phyloP scores from a whole-genome alignment of 2,329 filamentous ascomycete species.

The Epichloe amarillans region DNA sequence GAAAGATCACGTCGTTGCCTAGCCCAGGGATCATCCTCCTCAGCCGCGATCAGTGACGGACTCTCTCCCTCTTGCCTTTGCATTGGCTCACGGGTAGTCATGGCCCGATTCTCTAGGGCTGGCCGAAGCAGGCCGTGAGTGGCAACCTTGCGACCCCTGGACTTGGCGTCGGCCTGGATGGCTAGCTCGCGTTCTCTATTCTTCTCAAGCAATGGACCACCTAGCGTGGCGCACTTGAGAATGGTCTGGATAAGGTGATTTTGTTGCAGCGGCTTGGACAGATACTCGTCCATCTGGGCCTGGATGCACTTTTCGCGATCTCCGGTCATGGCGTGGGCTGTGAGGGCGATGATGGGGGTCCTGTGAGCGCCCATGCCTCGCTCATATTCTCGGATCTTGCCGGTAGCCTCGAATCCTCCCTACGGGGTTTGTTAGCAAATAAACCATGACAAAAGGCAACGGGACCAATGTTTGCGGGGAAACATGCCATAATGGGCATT shows the following conservation, averaged over 20 bases:
- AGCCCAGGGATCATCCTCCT: slow-evolving; percentile 31
- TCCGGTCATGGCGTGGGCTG: slow-evolving; percentile 96
- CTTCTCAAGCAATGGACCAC: slow-evolving; percentile 69
- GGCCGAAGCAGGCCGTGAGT: slow-evolving; percentile 24
- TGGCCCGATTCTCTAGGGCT: slow-evolving; percentile 43
- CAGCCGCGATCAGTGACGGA: slow-evolving; percentile 41
- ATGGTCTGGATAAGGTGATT: slow-evolving; percentile 98
- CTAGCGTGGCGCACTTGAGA: slow-evolving; percentile 87
- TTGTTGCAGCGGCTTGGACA: slow-evolving; percentile 92
- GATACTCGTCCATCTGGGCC: slow-evolving; percentile 97
- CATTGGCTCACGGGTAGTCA: slow-evolving; percentile 54
- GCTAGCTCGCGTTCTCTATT: slow-evolving; percentile 48
- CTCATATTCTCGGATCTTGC: slow-evolving; percentile 93
- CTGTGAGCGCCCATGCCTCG: slow-evolving; percentile 64
- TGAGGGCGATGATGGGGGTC: slow-evolving; percentile 92
- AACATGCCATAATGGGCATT: slow-evolving; percentile 88
- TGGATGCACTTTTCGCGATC: slow-evolving; percentile 97
- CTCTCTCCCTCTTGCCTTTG: slow-evolving; percentile 43
- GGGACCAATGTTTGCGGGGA: neutral
- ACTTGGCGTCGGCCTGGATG: slow-evolving; percentile 35
- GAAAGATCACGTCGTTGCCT: slow-evolving; percentile 34
- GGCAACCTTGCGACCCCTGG: slow-evolving; percentile 26
- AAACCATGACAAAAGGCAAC: neutral
- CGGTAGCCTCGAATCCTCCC: slow-evolving; percentile 94
- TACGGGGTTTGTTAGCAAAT: slow-evolving; percentile 28